Base-by-base conservation (phyloP, 1,284 basidiomycete genomes). In the Agaricales sp. region DNA sequence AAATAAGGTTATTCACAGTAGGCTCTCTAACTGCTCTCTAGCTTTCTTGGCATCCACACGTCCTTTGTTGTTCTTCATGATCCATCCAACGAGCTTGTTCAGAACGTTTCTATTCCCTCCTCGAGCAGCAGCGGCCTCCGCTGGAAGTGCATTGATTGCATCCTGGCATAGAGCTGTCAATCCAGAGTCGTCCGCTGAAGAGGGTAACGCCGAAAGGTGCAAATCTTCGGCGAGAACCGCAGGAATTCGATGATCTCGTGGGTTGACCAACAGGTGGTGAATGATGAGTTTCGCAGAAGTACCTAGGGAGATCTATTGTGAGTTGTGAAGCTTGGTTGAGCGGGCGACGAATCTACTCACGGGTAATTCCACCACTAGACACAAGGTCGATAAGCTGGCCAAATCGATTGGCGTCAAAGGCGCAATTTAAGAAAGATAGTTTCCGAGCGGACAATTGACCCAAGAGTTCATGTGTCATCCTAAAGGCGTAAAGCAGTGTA, bases 401-500 rank as follows among this genome's bases (percentile, higher is more conserved):
- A 61, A 98, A 70, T 52, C 87, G 80, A 2, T 62, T 62, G 0
- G 77, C 66, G 0, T 80, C 71, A 18, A 94, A 59, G 0, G 79
- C 67, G 45, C 82, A 83, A 2, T 79, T 69, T 39, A 66, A 68
- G 66, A 93, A 91, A 0, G 69, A 67, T 57, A 78, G 69, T 30
- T 72, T 73, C 13, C 77, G 70, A 37, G 76, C 73, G 0, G 82
- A 67, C 3, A 95, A 70, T 55, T 87, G 81, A 0, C 90, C 90
- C 4, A 93, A 67, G 0, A 94, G 70, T 53, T 93, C 90, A 57
- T 96, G 89, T 4, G 80, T 83, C 64, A 94, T 78, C 91, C 92
- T 94, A 52, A 13, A 48, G 48, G 47, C 46, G 18, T 37, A 26
- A 50, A 18, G 48, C 38, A 46, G 20, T 47, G 20, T 16, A 47